Evolutionary conservation across 805 yeast species (phyloP), one percentile per base, ranked within the genome.

Genomic region (Teunomyces tritomae): DNA sequence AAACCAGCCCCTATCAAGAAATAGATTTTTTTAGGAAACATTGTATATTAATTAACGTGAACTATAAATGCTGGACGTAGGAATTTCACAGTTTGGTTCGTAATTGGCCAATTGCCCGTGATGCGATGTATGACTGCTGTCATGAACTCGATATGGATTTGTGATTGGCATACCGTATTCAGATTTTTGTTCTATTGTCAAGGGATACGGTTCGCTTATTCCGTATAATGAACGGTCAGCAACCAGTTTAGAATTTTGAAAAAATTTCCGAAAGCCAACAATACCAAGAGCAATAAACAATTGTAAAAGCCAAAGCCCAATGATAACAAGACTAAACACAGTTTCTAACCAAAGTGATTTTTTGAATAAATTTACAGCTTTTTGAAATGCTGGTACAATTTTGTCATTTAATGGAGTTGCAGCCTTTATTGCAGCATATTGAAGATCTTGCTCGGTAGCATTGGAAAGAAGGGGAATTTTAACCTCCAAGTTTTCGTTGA

Each of bases 401-500:
- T n/a, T 28, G 8, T 16, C n/a, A 2, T 28, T 34, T 3, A 34
- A n/a, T 7, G 27, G 20, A 9, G 34, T 13, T n/a, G 33, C 37
- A 9, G 47, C 27, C 8, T 36, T 40, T 7, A 37, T 7, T 5
- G 39, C 20, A 11, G 30, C 40, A 16, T 43, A 34, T 5, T 33
- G 39, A 8, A 50, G 28, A 14, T 48, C 43, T 2, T 24, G 8
- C n/a, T 46, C 44, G 6, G 49, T 9, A 9, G 34, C n/a, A 4
- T 32, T 20, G n/a, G 43, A 41, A 8, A 51, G 32, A 2, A n/a
- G 56, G 0, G 96, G 96, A 1, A 89, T 59, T 0, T 68, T 53
- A 2, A 90, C 65, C 11, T 80, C 72, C 2, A 90, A 73, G 52
- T 87, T 72, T 30, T 84, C 70, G 55, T 84, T 73, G 1, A 90